Percentiles rank a stretch among this genome's conserved stretches.
Conservation (phyloP, 768 basidiomycete genomes). For the Podaxis mareebaensis region DNA sequence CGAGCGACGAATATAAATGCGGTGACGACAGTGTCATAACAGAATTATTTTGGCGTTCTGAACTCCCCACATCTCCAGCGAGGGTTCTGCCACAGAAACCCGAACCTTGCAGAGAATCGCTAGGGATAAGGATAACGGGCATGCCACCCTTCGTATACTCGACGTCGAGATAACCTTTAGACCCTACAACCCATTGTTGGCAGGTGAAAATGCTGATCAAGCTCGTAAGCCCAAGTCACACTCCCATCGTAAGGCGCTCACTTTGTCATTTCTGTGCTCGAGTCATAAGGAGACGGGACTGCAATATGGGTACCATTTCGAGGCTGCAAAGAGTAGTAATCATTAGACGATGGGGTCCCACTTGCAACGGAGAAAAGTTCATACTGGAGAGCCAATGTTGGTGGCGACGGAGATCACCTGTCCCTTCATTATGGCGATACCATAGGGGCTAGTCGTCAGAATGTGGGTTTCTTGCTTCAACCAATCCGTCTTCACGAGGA, state of each 20-base stretch:
- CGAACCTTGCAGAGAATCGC: slow-evolving; percentile 34
- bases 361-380: slow-evolving; percentile 19
- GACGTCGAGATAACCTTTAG: slow-evolving; percentile 59
- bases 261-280: slow-evolving; percentile 56
- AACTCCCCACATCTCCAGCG: slow-evolving; percentile 1
- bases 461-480: slow-evolving; percentile 50
- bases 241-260: slow-evolving; percentile 31
- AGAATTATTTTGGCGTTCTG: background rate
- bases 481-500: slow-evolving; percentile 62
- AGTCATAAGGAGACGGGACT: slow-evolving; percentile 55
- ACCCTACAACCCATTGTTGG: slow-evolving; percentile 66
- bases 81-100: slow-evolving; percentile 37
- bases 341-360: background rate
- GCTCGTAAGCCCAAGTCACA: background rate
- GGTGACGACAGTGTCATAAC: background rate
- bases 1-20: background rate
- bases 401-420: slow-evolving; percentile 61
- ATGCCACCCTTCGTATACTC: slow-evolving; percentile 66
- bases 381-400: slow-evolving; percentile 73
- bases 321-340: slow-evolving; percentile 39
- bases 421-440: slow-evolving; percentile 68
- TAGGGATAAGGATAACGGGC: slow-evolving; percentile 56
- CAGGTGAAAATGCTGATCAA: slow-evolving; percentile 59
- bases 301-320: slow-evolving; percentile 54
- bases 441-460: slow-evolving; percentile 47